Percentiles rank a stretch among this genome's conserved stretches.
phyloP scores from a whole-genome alignment of 495 filamentous ascomycete genomes.

The Xanthoparmelia taractica region DNA sequence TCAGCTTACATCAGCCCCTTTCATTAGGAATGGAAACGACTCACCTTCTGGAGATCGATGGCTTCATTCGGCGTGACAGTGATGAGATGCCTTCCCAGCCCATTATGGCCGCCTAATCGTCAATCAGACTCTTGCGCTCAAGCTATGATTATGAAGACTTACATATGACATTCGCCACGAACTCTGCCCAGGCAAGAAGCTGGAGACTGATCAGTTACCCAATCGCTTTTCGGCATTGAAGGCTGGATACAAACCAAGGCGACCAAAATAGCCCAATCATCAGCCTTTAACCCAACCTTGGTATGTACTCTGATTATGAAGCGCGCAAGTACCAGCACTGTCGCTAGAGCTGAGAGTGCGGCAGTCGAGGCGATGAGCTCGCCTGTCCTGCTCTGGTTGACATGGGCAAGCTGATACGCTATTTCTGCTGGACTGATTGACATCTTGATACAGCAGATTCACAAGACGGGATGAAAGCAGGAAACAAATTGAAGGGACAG shows the following conservation, averaged over 20 bases:
- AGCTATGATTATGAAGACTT: not conserved
- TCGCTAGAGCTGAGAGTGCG: not conserved
- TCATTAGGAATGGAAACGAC: not conserved
- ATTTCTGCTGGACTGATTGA: conserved; percentile 1
- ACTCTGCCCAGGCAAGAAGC: not conserved
- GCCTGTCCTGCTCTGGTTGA: not conserved
- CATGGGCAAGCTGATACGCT: not conserved
- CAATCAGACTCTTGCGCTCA: not conserved
- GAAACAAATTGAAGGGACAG: not conserved
- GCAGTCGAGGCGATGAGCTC: conserved; percentile 1
- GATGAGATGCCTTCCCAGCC: not conserved
- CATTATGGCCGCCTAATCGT: not conserved
- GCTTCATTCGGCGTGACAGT: conserved; percentile 1
- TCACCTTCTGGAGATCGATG: not conserved
- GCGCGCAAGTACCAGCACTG: not conserved
- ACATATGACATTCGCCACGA: conserved; percentile 1
- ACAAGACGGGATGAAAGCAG: not conserved
- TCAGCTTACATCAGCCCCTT: not conserved
- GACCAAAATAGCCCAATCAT: not conserved
- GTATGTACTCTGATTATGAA: not conserved
- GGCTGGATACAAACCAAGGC: not conserved
- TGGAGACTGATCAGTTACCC: not conserved
- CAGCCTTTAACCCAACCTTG: not conserved
- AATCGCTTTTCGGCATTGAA: not conserved
- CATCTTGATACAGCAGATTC: not conserved